phyloP scores from a whole-genome alignment of 371 early-diverging fungal genomes.

The Dinochytrium kinnereticum region DNA sequence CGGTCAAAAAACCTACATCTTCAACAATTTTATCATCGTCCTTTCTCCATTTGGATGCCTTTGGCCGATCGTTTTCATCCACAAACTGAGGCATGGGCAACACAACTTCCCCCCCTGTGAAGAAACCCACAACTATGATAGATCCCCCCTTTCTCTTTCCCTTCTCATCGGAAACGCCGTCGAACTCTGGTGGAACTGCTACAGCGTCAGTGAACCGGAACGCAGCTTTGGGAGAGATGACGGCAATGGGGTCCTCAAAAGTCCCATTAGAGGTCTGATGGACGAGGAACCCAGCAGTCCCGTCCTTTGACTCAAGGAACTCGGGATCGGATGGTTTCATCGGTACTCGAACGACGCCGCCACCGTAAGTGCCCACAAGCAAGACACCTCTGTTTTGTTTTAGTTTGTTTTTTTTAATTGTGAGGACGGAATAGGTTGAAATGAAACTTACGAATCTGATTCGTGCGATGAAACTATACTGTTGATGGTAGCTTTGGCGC shows the following conservation, averaged over 20 bases:
- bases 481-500: neutral
- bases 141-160: neutral
- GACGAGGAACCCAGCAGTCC: slow-evolving; percentile 7
- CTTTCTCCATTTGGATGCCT: neutral
- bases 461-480: slow-evolving; percentile 9
- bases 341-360: neutral
- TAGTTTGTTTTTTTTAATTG: neutral
- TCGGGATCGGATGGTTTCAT: neutral
- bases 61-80: neutral
- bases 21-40: neutral
- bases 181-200: neutral
- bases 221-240: neutral
- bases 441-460: neutral
- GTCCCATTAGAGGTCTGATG: neutral
- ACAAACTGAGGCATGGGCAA: neutral
- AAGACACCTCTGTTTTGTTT: slow-evolving; percentile 1
- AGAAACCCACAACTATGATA: slow-evolving; percentile 4
- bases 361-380: slow-evolving; percentile 10
- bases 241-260: neutral
- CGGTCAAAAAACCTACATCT: neutral
- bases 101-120: neutral
- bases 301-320: neutral
- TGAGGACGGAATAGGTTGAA: neutral
- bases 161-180: neutral
- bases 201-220: slow-evolving; percentile 6